These are phyloP conservation scores for Aspergillus sp. DNA, from an alignment of 2,329 filamentous ascomycete genomes.

Conservation along the genomic window DNA sequence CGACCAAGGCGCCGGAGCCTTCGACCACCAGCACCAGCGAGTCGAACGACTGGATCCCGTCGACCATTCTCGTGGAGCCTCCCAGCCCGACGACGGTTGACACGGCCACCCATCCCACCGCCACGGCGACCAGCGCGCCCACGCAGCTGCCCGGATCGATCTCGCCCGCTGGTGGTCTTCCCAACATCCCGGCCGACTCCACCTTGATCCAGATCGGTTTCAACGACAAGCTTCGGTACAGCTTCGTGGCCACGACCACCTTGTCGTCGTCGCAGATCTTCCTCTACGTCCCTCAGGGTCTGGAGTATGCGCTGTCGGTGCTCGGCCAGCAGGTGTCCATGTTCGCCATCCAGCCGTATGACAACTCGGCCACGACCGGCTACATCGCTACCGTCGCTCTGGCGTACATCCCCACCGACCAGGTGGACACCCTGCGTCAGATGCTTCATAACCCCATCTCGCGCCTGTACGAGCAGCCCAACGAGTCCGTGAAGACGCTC, in stretches of 20 bases:
- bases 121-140: conserved; percentile 50
- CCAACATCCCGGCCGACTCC: conserved; percentile 60
- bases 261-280: conserved; percentile 84
- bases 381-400: conserved; percentile 81
- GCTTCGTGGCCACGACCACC: conserved; percentile 71
- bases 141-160: conserved; percentile 72
- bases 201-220: conserved; percentile 83
- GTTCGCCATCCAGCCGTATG: conserved; percentile 70
- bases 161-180: conserved; percentile 63
- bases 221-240: conserved; percentile 75
- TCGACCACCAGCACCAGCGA: conserved; percentile 23
- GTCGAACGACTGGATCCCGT: conserved; percentile 22
- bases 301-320: conserved; percentile 61
- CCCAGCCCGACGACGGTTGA: conserved; percentile 24
- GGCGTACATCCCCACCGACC: conserved; percentile 70
- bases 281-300: conserved; percentile 68
- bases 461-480: conserved; percentile 69
- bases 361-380: conserved; percentile 64
- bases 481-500: conserved; percentile 66
- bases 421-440: conserved; percentile 66
- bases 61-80: conserved; percentile 29
- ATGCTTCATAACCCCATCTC: conserved; percentile 72
- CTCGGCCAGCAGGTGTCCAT: conserved; percentile 58
- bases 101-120: conserved; percentile 34
- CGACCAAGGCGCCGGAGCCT: conserved; percentile 34